phyloP scores from a whole-genome alignment of 1,284 basidiomycete genomes.

The Peniophora sp. region DNA sequence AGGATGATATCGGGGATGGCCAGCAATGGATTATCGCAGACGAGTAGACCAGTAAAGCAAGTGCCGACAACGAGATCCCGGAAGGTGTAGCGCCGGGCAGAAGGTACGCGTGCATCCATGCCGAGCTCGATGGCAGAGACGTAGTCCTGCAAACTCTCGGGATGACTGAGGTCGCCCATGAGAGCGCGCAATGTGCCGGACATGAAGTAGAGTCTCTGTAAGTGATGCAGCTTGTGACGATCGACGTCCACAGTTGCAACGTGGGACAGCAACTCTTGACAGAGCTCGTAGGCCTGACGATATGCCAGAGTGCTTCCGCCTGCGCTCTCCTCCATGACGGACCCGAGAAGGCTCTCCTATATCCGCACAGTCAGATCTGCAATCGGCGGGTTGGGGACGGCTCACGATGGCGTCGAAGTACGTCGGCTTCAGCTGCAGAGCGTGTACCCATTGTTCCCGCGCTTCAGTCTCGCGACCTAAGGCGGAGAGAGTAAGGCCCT shows the following conservation, averaged over 20 bases:
- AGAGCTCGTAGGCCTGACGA: conserved; percentile 16
- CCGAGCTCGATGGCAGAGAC: conserved; percentile 16
- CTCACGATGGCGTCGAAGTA: conserved; percentile 21
- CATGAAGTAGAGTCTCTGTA: conserved; percentile 19
- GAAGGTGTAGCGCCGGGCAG: conserved; percentile 11
- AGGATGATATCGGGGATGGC: conserved; percentile 9
- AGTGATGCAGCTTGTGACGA: conserved; percentile 13
- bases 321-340: conserved; percentile 12
- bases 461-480: conserved; percentile 12
- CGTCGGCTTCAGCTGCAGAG: conserved; percentile 16
- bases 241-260: conserved; percentile 11
- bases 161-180: neutral
- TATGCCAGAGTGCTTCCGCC: conserved; percentile 11
- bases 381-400: neutral
- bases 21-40: conserved; percentile 9
- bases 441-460: conserved; percentile 21
- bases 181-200: conserved; percentile 13
- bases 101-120: conserved; percentile 12
- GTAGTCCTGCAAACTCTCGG: conserved; percentile 12
- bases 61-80: conserved; percentile 17
- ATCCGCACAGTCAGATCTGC: neutral
- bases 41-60: conserved; percentile 15
- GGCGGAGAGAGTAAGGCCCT: neutral
- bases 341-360: conserved; percentile 19
- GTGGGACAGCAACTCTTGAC: conserved; percentile 14